phyloP scores from a whole-genome alignment of 1,139 yeast genomes.

The Tardiomyces depauwii region DNA sequence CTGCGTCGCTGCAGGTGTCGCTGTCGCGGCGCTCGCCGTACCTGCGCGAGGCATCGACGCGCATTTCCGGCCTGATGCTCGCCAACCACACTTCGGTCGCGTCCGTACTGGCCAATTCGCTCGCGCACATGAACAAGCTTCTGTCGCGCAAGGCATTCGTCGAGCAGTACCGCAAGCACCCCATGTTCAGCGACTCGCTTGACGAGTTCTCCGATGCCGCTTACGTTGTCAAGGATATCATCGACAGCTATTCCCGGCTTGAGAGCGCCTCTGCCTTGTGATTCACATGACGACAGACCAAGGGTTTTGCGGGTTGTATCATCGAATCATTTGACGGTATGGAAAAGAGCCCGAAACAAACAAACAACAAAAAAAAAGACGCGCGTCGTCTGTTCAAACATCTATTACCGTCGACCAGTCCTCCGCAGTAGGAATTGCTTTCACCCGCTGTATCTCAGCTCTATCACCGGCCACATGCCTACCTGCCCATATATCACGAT shows the following conservation, averaged over 20 bases:
- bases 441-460: too few relatives aligned
- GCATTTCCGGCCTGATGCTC: slow-evolving; percentile 56
- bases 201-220: slow-evolving; percentile 74
- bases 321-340: too few relatives aligned
- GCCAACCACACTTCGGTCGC: slow-evolving; percentile 69
- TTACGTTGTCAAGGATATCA: slow-evolving; percentile 55
- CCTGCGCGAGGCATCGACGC: slow-evolving; percentile 20
- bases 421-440: too few relatives aligned
- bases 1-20: slow-evolving; percentile 70
- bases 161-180: slow-evolving; percentile 56
- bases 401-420: too few relatives aligned
- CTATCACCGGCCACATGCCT: too few relatives aligned
- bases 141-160: slow-evolving; percentile 77
- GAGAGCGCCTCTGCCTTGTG: slow-evolving; percentile 24
- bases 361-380: too few relatives aligned
- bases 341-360: too few relatives aligned
- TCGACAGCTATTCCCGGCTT: slow-evolving; percentile 53
- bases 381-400: too few relatives aligned
- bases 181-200: slow-evolving; percentile 48
- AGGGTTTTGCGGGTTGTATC: too few relatives aligned
- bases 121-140: slow-evolving; percentile 69
- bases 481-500: too few relatives aligned
- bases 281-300: too few relatives aligned
- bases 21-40: slow-evolving; percentile 67
- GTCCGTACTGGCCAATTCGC: slow-evolving; percentile 51